These are phyloP conservation scores for Annulohypoxylon truncatum DNA, from an alignment of 2,329 filamentous ascomycete genomes.

Conservation along the genomic window DNA sequence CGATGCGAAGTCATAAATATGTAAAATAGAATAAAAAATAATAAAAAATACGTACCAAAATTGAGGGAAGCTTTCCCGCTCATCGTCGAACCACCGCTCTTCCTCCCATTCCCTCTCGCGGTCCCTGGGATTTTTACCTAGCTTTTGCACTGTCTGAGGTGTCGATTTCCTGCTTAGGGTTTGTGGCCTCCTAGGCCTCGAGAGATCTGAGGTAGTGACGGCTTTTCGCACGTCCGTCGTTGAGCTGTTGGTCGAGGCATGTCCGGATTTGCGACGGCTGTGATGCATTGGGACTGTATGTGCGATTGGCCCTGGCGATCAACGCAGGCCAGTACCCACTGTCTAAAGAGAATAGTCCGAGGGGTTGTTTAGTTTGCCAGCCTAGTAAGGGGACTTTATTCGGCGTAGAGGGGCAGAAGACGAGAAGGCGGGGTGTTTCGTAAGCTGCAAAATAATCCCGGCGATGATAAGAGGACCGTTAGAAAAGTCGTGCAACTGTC, in stretches of 20 bases:
- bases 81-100: constrained; percentile 64
- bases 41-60: constrained; percentile 66
- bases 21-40: constrained; percentile 17
- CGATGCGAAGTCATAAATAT: constrained; percentile 17
- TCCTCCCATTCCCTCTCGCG: constrained; percentile 64
- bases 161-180: constrained; percentile 58
- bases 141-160: constrained; percentile 57
- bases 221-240: constrained; percentile 67
- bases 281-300: constrained; percentile 62
- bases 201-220: constrained; percentile 58
- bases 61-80: constrained; percentile 72
- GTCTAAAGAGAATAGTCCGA: constrained; percentile 29
- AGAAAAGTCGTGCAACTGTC: constrained; percentile 18
- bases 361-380: constrained; percentile 32
- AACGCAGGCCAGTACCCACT: constrained; percentile 21
- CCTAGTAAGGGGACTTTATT: constrained; percentile 36
- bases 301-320: constrained; percentile 42
- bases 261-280: constrained; percentile 67
- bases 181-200: constrained; percentile 61
- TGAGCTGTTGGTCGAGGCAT: constrained; percentile 63
- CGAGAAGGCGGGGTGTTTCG: constrained; percentile 33
- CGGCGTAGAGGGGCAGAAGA: constrained; percentile 40
- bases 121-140: constrained; percentile 63
- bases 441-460: constrained; percentile 25
- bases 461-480: constrained; percentile 10